Conservation (phyloP, 2,329 filamentous ascomycete species). For the Clonostachys rosea region DNA sequence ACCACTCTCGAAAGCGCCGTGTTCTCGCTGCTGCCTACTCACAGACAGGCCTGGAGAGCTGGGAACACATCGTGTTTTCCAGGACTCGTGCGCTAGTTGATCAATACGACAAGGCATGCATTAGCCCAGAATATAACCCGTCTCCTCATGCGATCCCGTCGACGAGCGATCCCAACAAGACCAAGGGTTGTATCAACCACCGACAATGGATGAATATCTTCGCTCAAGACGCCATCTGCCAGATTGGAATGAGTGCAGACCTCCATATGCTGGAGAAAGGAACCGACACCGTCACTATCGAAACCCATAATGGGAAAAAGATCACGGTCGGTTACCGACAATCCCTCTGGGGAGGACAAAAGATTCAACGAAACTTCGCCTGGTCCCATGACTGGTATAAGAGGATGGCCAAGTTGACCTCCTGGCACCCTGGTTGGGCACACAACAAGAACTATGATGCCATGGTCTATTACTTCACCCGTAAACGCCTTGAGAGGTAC, state of each 20-base stretch:
- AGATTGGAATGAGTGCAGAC: slow-evolving; percentile 20
- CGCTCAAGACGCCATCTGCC: slow-evolving; percentile 49
- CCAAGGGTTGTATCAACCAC: slow-evolving; percentile 24
- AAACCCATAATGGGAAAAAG: not conserved
- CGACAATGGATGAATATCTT: slow-evolving; percentile 50
- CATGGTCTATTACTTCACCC: not conserved
- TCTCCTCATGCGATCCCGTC: not conserved
- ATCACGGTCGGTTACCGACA: not conserved
- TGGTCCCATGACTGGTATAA: slow-evolving; percentile 1
- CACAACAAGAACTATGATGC: not conserved
- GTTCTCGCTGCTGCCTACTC: slow-evolving; percentile 35
- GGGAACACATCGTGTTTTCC: slow-evolving; percentile 1
- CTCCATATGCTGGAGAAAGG: slow-evolving; percentile 1
- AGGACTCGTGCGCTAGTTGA: not conserved
- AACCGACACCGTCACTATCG: not conserved
- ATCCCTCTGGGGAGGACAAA: not conserved
- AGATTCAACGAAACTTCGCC: not conserved
- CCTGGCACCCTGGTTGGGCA: slow-evolving; percentile 8
- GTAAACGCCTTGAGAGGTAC: slow-evolving; percentile 28
- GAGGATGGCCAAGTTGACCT: slow-evolving; percentile 36
- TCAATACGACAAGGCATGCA: not conserved
- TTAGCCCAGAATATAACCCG: not conserved
- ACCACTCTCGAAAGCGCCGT: slow-evolving; percentile 46
- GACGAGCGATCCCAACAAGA: slow-evolving; percentile 13
- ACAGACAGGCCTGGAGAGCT: not conserved